phyloP scores from a whole-genome alignment of 148 eudicot species.

The Talinum fruticosum region DNA sequence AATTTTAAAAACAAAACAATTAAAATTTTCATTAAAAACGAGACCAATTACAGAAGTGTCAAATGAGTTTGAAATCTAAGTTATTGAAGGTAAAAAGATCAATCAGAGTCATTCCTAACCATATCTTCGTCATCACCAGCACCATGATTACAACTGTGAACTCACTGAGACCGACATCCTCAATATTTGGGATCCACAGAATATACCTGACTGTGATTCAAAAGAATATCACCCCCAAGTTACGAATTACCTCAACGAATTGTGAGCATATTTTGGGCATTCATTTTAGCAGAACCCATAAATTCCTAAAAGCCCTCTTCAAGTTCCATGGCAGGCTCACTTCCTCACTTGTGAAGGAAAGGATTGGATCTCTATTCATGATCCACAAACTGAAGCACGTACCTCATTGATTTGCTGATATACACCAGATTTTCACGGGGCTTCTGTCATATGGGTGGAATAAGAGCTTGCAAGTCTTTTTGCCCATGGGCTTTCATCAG shows the following conservation, averaged over 20 bases:
- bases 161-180: neutral
- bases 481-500: conserved; percentile 66
- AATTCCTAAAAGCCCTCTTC: neutral
- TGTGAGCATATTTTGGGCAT: neutral
- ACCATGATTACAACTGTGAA: neutral
- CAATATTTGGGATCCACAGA: neutral
- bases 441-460: conserved; percentile 16
- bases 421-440: neutral
- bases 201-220: neutral
- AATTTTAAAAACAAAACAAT: neutral
- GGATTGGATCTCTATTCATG: neutral
- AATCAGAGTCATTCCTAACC: neutral
- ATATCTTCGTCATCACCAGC: conserved; percentile 1
- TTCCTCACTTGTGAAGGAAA: neutral
- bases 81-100: too few relatives aligned
- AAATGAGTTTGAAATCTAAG: too few relatives aligned
- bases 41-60: neutral
- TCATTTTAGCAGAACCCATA: neutral
- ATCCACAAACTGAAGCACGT: neutral
- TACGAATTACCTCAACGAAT: neutral
- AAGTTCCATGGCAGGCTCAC: neutral
- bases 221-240: neutral
- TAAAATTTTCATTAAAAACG: neutral
- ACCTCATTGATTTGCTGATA: neutral
- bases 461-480: conserved; percentile 45